These are phyloP conservation scores for Xylaria sp. DNA, from an alignment of 2,329 filamentous ascomycete species.

Conservation along the genomic window DNA sequence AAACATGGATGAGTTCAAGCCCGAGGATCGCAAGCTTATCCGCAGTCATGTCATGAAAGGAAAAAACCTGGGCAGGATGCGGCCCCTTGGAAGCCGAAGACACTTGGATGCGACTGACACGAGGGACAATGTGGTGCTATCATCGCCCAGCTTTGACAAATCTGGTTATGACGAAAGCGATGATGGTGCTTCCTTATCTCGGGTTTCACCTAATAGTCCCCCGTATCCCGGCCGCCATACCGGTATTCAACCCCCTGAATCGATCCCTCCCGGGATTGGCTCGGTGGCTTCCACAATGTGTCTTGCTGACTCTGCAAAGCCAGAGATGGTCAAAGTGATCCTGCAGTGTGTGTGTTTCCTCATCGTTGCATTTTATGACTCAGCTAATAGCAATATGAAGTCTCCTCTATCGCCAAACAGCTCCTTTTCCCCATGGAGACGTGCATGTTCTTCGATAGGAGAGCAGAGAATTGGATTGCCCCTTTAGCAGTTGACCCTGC, in stretches of 20 bases:
- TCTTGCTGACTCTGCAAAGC: slow-evolving; percentile 30
- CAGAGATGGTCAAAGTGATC: slow-evolving; percentile 22
- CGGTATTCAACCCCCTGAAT: not conserved
- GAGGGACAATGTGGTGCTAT: not conserved
- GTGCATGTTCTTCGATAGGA: slow-evolving; percentile 35
- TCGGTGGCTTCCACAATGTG: slow-evolving; percentile 22
- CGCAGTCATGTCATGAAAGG: slow-evolving; percentile 57
- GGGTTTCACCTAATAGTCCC: not conserved
- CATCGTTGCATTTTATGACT: too few relatives aligned
- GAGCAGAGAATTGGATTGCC: slow-evolving; percentile 35
- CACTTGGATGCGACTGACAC: not conserved
- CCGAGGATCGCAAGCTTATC: slow-evolving; percentile 51
- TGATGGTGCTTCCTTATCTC: not conserved
- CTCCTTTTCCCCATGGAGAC: slow-evolving; percentile 33
- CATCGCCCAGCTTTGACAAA: not conserved
- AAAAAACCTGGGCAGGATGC: slow-evolving; percentile 51
- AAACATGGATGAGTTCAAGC: slow-evolving; percentile 44
- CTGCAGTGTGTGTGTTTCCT: slow-evolving; percentile 3
- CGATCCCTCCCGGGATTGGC: slow-evolving; percentile 1
- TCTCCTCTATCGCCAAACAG: slow-evolving; percentile 36
- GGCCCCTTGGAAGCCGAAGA: slow-evolving; percentile 22
- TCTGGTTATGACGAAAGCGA: not conserved
- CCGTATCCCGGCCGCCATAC: not conserved
- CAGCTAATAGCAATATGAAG: slow-evolving; percentile 15
- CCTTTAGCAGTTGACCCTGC: slow-evolving; percentile 31